A percentile compares a stretch with the other conserved stretches of the same genome.
Evolutionary conservation across 768 basidiomycete genomes (phyloP).

Genomic region (Lentinula guzmanii): DNA sequence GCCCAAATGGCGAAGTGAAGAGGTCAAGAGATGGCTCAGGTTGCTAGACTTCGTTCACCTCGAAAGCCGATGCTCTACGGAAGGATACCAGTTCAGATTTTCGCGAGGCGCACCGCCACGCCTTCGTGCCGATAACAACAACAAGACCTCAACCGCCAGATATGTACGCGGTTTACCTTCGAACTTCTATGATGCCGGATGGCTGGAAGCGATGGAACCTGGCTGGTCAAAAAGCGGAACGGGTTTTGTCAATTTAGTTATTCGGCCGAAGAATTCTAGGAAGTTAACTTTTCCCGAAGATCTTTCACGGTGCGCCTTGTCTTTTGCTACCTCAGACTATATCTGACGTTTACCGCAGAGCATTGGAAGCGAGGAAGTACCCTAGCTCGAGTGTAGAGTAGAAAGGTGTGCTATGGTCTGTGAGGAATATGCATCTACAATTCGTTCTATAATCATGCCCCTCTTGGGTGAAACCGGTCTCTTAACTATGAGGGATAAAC

Average conservation of each 20-base stretch:
- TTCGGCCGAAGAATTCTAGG: neutral
- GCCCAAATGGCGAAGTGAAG: neutral
- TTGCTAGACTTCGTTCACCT: neutral
- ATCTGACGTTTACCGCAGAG: too few species aligned
- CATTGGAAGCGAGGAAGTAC: too few species aligned
- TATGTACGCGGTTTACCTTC: neutral
- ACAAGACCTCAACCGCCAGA: neutral
- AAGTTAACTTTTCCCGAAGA: neutral
- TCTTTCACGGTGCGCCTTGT: neutral
- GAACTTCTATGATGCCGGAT: neutral
- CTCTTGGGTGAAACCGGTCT: too few species aligned
- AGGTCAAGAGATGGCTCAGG: neutral
- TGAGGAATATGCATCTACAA: too few species aligned
- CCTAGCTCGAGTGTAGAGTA: too few species aligned
- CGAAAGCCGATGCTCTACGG: neutral
- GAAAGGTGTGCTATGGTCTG: too few species aligned
- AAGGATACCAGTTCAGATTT: neutral
- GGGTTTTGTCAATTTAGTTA: neutral
- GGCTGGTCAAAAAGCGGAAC: neutral
- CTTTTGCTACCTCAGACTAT: neutral
- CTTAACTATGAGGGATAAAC: too few species aligned
- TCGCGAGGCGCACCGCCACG: neutral
- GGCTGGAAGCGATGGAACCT: neutral
- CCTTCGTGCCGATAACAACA: neutral
- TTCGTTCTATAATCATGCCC: too few species aligned